Evolutionary conservation across 371 early-diverging fungal genomes (phyloP).

Genomic region (Mucor indicus): DNA sequence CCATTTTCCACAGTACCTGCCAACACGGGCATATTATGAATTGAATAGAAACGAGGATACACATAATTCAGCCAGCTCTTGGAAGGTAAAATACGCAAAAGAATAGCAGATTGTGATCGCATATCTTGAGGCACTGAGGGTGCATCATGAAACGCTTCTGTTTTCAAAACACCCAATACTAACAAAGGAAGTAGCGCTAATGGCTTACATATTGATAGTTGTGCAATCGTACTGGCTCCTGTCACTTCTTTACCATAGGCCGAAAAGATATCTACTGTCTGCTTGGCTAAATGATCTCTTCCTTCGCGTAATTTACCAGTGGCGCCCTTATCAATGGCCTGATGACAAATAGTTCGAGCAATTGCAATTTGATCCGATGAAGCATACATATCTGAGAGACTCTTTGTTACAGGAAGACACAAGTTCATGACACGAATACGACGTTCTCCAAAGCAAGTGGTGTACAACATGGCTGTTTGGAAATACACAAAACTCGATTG

Average conservation of each 20-base stretch:
- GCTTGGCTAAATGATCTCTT: slow-evolving; percentile 65
- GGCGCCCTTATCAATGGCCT: slow-evolving; percentile 66
- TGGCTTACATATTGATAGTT: slow-evolving; percentile 63
- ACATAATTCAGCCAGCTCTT: slow-evolving; percentile 47
- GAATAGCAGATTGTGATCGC: slow-evolving; percentile 52
- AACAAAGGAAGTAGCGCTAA: slow-evolving; percentile 67
- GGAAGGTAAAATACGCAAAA: slow-evolving; percentile 62
- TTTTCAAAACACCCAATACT: slow-evolving; percentile 63
- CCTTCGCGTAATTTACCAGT: slow-evolving; percentile 72
- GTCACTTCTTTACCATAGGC: slow-evolving; percentile 57
- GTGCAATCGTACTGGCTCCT: slow-evolving; percentile 39
- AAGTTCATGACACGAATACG: slow-evolving; percentile 84
- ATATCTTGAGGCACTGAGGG: slow-evolving; percentile 46
- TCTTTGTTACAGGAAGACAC: slow-evolving; percentile 72
- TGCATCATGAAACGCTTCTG: slow-evolving; percentile 43
- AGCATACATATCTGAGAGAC: slow-evolving; percentile 66
- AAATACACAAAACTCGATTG: slow-evolving; percentile 66
- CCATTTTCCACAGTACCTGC: slow-evolving; percentile 26
- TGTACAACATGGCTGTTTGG: slow-evolving; percentile 87
- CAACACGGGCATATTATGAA: slow-evolving; percentile 65
- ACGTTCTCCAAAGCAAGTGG: slow-evolving; percentile 69
- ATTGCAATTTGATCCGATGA: slow-evolving; percentile 71
- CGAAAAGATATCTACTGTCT: slow-evolving; percentile 57
- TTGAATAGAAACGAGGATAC: slow-evolving; percentile 63
- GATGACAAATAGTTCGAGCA: slow-evolving; percentile 58